Evolutionary conservation across 768 basidiomycete genomes (phyloP).

Genomic region (Chlorophyllum brunneum): DNA sequence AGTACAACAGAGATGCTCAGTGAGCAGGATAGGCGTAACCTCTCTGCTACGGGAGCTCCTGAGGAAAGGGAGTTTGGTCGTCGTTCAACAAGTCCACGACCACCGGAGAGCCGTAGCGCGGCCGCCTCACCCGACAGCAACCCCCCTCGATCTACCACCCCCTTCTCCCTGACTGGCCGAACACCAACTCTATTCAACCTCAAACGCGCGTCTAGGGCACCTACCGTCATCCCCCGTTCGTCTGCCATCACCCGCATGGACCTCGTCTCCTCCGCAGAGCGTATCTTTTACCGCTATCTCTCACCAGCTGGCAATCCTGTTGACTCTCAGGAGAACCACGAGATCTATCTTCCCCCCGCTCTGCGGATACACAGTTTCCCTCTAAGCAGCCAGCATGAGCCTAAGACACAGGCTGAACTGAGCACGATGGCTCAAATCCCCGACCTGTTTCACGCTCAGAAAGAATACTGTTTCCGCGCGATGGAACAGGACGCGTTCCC

Average conservation of each 20-base stretch:
- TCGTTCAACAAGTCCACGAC: constrained; percentile 57
- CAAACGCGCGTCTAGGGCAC: constrained; percentile 81
- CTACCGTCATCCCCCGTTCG: constrained; percentile 91
- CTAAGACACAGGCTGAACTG: constrained; percentile 63
- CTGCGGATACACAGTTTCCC: constrained; percentile 92
- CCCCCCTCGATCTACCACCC: constrained; percentile 66
- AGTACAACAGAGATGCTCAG: constrained; percentile 71
- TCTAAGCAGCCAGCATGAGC: constrained; percentile 68
- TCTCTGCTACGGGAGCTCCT: constrained; percentile 41
- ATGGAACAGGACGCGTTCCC: constrained; percentile 97
- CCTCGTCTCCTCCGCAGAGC: constrained; percentile 90
- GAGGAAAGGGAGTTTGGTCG: constrained; percentile 41
- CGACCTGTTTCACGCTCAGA: constrained; percentile 96
- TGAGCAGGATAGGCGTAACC: constrained; percentile 68
- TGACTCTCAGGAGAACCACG: constrained; percentile 86
- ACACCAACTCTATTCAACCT: constrained; percentile 75
- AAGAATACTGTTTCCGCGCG: constrained; percentile 94
- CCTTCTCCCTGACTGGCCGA: constrained; percentile 72
- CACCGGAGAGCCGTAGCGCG: constrained; percentile 44
- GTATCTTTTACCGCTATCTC: constrained; percentile 94
- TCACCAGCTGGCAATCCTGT: constrained; percentile 74
- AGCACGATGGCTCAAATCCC: constrained; percentile 85
- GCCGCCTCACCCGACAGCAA: constrained; percentile 45
- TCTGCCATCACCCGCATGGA: constrained; percentile 87
- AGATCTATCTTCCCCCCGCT: constrained; percentile 94